Evolutionary conservation across 495 filamentous ascomycete species (phyloP).

Genomic region (Lasiosphaeria ovina): DNA sequence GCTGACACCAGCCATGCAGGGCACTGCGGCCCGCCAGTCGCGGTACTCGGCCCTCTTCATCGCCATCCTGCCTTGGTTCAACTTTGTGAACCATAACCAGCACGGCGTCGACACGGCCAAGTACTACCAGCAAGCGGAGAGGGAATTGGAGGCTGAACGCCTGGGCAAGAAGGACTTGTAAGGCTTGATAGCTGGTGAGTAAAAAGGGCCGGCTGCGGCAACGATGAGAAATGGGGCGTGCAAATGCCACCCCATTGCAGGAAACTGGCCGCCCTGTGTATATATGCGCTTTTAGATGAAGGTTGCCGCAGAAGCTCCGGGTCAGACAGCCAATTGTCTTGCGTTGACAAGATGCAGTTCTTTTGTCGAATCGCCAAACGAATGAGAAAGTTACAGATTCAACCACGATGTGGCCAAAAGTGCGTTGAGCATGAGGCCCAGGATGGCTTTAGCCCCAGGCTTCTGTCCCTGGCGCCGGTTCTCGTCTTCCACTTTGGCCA

Average conservation of each 20-base stretch:
- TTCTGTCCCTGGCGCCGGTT: no score
- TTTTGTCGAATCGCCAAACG: no score
- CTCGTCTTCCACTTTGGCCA: no score
- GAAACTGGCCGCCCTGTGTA: neutral
- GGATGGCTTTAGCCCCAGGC: no score
- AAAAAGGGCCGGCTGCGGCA: neutral
- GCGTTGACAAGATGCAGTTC: no score
- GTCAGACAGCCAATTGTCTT: no score
- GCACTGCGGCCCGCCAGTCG: conserved; percentile 87
- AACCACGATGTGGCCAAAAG: no score
- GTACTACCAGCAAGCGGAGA: conserved; percentile 95
- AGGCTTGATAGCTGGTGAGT: neutral
- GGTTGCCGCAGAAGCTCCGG: no score
- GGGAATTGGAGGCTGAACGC: conserved; percentile 80
- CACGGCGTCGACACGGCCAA: conserved; percentile 98
- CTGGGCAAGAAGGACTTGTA: conserved; percentile 24
- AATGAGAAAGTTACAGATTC: no score
- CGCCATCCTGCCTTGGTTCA: conserved; percentile 90
- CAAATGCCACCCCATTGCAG: neutral
- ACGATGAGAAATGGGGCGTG: neutral
- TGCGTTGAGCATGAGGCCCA: no score
- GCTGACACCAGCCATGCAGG: conserved; percentile 84
- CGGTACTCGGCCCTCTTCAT: conserved; percentile 81
- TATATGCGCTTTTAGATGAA: no score
- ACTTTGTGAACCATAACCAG: conserved; percentile 95